Percentiles rank a stretch among this genome's conserved stretches.
Evolutionary conservation across 2,329 filamentous ascomycete genomes (phyloP).

Genomic region (Phialophora chinensis): DNA sequence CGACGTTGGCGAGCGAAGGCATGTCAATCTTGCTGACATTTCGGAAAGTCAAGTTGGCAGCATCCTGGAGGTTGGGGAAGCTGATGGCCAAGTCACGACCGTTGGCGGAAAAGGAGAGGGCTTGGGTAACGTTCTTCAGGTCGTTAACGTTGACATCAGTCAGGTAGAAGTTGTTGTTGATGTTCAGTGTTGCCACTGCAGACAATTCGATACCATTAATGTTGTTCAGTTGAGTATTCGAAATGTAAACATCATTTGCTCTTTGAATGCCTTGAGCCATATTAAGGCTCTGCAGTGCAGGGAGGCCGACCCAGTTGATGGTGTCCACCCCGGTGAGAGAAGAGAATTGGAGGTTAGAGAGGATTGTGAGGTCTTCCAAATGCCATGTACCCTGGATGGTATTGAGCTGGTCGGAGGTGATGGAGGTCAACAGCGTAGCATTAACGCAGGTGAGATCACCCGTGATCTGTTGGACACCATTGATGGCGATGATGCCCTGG

Average conservation of each 20-base stretch:
- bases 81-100: conserved; percentile 71
- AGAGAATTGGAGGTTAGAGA: conserved; percentile 72
- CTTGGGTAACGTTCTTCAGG: conserved; percentile 74
- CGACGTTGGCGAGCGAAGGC: conserved; percentile 74
- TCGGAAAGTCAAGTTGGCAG: conserved; percentile 80
- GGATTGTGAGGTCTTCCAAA: conserved; percentile 70
- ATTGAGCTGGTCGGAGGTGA: conserved; percentile 67
- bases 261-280: conserved; percentile 70
- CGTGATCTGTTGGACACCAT: conserved; percentile 63
- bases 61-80: conserved; percentile 79
- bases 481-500: conserved; percentile 65
- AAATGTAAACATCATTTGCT: conserved; percentile 73
- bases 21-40: conserved; percentile 77
- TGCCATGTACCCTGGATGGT: conserved; percentile 73
- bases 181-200: conserved; percentile 73
- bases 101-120: conserved; percentile 80
- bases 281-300: conserved; percentile 63
- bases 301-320: conserved; percentile 76
- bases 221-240: conserved; percentile 81
- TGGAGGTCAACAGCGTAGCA: conserved; percentile 66
- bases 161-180: conserved; percentile 90
- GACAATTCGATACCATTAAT: conserved; percentile 82
- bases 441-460: conserved; percentile 60
- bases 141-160: conserved; percentile 73
- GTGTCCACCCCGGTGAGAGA: conserved; percentile 67